Conservation (phyloP, 2,329 filamentous ascomycete genomes). For the Paecilomyces niveus region DNA sequence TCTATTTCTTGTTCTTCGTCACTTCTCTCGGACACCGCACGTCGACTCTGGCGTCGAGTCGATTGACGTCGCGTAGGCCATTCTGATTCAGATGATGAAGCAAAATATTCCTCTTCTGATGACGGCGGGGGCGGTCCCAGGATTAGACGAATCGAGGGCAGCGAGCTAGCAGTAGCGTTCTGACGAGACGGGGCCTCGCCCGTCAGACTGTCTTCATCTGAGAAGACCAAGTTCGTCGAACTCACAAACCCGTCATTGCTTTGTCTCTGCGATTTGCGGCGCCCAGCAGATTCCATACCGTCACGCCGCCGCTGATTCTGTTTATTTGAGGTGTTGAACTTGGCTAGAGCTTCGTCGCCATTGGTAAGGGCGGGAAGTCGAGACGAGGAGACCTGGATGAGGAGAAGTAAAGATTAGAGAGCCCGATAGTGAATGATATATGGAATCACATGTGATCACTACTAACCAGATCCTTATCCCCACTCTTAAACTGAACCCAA, state of each 20-base stretch:
- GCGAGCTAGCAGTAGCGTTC: not conserved
- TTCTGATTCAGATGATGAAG: not conserved
- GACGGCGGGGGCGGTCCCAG: conserved; percentile 1
- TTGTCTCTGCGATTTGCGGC: not conserved
- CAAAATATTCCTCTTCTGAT: conserved; percentile 7
- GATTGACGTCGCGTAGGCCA: conserved; percentile 3
- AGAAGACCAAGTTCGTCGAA: conserved; percentile 8
- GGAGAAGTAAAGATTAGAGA: conserved; percentile 3
- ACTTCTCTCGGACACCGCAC: conserved; percentile 8
- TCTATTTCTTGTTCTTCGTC: conserved; percentile 8
- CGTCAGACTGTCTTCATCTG: conserved; percentile 8
- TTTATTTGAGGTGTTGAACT: conserved; percentile 13
- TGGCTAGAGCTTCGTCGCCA: conserved; percentile 16
- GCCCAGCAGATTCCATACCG: not conserved
- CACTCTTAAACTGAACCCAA: conserved; percentile 27
- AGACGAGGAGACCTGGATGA: conserved; percentile 18
- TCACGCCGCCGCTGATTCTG: not conserved
- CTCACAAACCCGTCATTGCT: conserved; percentile 6
- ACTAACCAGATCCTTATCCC: conserved; percentile 29
- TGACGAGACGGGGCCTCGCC: not conserved
- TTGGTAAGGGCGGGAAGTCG: conserved; percentile 22
- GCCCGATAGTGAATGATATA: not conserved
- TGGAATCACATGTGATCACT: not conserved
- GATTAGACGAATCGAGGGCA: not conserved
- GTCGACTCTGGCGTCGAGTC: conserved; percentile 1